Conservation (phyloP, 2,329 filamentous ascomycete species). For the Fusarium acutatum region DNA sequence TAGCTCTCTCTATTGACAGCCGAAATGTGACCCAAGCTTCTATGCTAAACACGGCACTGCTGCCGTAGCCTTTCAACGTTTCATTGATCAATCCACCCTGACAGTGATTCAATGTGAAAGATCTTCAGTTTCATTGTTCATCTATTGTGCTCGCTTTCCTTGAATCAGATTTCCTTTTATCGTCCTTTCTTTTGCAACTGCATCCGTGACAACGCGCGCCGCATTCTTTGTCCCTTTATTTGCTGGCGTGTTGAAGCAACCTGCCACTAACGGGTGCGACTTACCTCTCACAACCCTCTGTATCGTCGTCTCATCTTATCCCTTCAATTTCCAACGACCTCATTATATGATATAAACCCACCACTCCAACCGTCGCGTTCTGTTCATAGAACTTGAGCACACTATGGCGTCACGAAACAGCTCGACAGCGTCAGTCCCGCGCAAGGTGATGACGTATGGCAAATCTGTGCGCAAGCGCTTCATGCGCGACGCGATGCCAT, state of each 20-base stretch:
- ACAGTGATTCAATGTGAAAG: conserved; percentile 4
- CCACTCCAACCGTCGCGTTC: not conserved
- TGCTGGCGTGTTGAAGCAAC: conserved; percentile 4
- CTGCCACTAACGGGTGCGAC: not conserved
- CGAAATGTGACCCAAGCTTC: conserved; percentile 8
- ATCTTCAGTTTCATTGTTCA: not conserved
- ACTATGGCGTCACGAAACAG: conserved; percentile 34
- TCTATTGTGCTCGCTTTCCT: not conserved
- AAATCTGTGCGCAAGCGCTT: conserved; percentile 39
- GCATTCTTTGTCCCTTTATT: conserved; percentile 3
- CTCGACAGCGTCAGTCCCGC: conserved; percentile 33
- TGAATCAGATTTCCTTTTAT: not conserved
- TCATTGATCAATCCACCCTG: not conserved
- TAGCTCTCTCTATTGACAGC: conserved; percentile 5
- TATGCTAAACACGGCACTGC: not conserved
- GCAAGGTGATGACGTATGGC: conserved; percentile 41
- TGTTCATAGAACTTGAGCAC: conserved; percentile 4
- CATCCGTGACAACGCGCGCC: conserved; percentile 2
- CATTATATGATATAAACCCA: conserved; percentile 19
- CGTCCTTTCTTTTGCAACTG: not conserved
- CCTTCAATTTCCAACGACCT: not conserved
- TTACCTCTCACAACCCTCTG: not conserved
- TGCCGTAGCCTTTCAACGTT: not conserved
- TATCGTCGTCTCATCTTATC: not conserved
- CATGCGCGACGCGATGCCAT: conserved; percentile 31